phyloP scores from a whole-genome alignment of 2,329 filamentous ascomycete species.

The Aureobasidium namibiae region DNA sequence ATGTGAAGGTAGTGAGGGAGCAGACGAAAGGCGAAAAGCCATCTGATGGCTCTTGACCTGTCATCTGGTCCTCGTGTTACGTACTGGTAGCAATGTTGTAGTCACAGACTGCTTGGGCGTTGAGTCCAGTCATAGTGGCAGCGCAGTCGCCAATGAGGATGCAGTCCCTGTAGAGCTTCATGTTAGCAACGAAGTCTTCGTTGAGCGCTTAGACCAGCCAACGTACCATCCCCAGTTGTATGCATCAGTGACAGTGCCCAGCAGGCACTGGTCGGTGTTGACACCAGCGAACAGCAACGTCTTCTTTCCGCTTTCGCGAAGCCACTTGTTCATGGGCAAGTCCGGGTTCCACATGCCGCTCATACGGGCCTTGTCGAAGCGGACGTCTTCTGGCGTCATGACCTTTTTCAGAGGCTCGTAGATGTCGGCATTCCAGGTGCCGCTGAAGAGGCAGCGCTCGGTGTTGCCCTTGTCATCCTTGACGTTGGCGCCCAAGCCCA shows the following conservation, averaged over 20 bases:
- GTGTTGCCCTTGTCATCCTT: slow-evolving; percentile 30
- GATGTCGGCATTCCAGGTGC: slow-evolving; percentile 35
- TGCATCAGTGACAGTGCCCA: slow-evolving; percentile 34
- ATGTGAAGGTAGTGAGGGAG: too few relatives aligned
- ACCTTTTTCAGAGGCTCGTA: slow-evolving; percentile 32
- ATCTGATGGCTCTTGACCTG: too few relatives aligned
- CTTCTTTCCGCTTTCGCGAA: slow-evolving; percentile 33
- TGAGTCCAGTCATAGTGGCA: slow-evolving; percentile 33
- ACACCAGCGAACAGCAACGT: slow-evolving; percentile 35
- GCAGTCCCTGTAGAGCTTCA: slow-evolving; percentile 22
- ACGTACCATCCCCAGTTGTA: slow-evolving; percentile 33
- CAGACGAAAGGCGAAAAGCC: too few relatives aligned
- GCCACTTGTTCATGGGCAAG: slow-evolving; percentile 33
- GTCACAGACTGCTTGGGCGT: slow-evolving; percentile 32
- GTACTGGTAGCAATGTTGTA: slow-evolving; percentile 35
- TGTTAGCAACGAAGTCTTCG: too few relatives aligned
- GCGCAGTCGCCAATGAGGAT: slow-evolving; percentile 34
- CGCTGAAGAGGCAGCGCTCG: slow-evolving; percentile 34
- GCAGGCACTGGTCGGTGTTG: slow-evolving; percentile 37
- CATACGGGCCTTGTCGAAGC: slow-evolving; percentile 38
- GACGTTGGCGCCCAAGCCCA: slow-evolving; percentile 31
- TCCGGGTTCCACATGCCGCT: slow-evolving; percentile 34
- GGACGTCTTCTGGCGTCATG: slow-evolving; percentile 31
- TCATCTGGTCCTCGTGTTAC: too few relatives aligned
- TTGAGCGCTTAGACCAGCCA: too few relatives aligned